Percentiles rank a stretch among this genome's conserved stretches.
These are phyloP conservation scores for Boletus mariae DNA, from an alignment of 1,284 basidiomycete species.

Conservation along the genomic window DNA sequence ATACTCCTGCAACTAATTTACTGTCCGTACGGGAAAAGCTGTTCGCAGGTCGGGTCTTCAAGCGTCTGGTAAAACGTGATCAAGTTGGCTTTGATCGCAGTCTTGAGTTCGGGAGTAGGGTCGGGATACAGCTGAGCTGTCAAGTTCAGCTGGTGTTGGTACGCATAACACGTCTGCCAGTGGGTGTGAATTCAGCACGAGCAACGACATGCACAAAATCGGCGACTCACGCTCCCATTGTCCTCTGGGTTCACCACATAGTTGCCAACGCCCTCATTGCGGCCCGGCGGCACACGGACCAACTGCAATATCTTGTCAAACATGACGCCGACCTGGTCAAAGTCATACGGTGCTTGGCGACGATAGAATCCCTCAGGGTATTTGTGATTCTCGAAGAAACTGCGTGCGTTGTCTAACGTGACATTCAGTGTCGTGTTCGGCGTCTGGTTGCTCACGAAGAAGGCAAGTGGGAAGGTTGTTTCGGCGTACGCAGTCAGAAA, in stretches of 20 bases:
- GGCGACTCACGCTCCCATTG: slow-evolving; percentile 15
- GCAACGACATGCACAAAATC: neutral
- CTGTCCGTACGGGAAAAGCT: slow-evolving; percentile 23
- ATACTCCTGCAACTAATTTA: slow-evolving; percentile 4
- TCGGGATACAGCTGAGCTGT: slow-evolving; percentile 24
- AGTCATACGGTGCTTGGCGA: slow-evolving; percentile 17
- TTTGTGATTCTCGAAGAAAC: slow-evolving; percentile 18
- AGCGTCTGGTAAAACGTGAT: slow-evolving; percentile 22
- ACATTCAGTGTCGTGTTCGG: slow-evolving; percentile 11
- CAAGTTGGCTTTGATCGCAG: slow-evolving; percentile 26
- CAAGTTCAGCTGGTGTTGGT: slow-evolving; percentile 22
- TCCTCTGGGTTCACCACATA: slow-evolving; percentile 16
- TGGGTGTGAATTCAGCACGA: slow-evolving; percentile 3
- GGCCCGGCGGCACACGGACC: slow-evolving; percentile 15
- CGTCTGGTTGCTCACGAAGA: slow-evolving; percentile 29
- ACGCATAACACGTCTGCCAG: slow-evolving; percentile 18
- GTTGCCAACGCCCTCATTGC: slow-evolving; percentile 22
- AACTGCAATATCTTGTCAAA: neutral
- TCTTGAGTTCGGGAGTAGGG: slow-evolving; percentile 16
- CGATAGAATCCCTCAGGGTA: slow-evolving; percentile 25
- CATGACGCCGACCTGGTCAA: slow-evolving; percentile 3
- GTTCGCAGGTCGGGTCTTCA: slow-evolving; percentile 14
- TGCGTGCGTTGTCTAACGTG: slow-evolving; percentile 16
- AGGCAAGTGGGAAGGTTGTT: slow-evolving; percentile 25
- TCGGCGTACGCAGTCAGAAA: slow-evolving; percentile 21